Evolutionary conservation across 2,329 filamentous ascomycete genomes (phyloP), one percentile per base, ranked within the genome.

Genomic region (Calonectria hawksworthii): DNA sequence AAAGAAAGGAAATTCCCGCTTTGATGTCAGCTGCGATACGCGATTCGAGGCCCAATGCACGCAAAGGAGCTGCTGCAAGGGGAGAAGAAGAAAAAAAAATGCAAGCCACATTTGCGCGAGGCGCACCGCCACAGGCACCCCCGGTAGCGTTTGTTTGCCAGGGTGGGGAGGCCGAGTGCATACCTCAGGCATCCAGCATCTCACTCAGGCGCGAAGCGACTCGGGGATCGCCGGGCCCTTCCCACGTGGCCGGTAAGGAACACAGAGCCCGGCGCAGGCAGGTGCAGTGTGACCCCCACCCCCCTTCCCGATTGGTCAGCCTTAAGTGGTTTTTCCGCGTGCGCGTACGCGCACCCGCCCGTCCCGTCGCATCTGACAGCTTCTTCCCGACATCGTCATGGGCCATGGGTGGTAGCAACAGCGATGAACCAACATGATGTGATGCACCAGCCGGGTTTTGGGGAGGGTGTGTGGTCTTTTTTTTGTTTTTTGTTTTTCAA

Each of bases 271-370:
- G 50, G 72, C n/a, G n/a, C 47, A 28, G 44, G 32, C 68, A 65
- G 36, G 50, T 59, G 66, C 66, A 68, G 34, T 69, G 54, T 51
- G 64, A 59, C 38, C 41, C 47, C 23, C 32, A 47, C 51, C 54
- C 38, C 38, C 38, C 51, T n/a, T 67, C 64, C 64, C 65, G 79
- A 80, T 81, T 81, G 78, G 79, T 50, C 74, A 72, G 72, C 74
- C 74, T 74, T 76, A 73, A 71, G 50, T 28, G 26, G 21, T 52
- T 54, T 56, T 54, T 51, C 59, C 44, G 63, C 59, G 68, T 63
- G 56, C 68, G 44, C 47, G 36, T 64, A 65, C 14, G 34, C 21
- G 47, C 59, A 63, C 47, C 56, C 34, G 56, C 56, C 34, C 56
- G 56, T 63, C 56, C 56, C 56, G 56, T 63, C 38, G 56, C 56